Base-by-base conservation (phyloP, 805 yeast genomes). In the Saccharomycopsis sp. region DNA sequence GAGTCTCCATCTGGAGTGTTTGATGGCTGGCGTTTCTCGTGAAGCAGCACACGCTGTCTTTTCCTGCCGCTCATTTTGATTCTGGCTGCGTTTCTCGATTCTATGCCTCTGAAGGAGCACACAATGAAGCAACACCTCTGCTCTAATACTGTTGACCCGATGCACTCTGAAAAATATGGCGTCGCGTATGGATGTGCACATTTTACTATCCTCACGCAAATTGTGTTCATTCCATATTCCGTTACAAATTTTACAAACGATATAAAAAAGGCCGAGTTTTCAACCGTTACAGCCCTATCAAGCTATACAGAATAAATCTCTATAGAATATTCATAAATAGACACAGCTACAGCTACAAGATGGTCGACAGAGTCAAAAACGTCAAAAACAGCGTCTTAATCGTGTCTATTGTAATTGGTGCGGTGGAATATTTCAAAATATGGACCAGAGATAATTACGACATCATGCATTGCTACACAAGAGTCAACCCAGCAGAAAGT, bases 361-460 rank as follows among this genome's bases (percentile, higher is more conserved):
- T 61, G 63, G 59, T 58, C 25, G 54, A 61, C 44, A 55, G 63
- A 54, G 49, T 56, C 9, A 58, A 56, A 47, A 61, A 56, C 41
- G 52, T 56, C 29, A 47, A 38, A 17, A 47, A 50, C 52, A 58
- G 60, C 34, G 29, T 61, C 38, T 41, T 61, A n/a, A 12, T 57
- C 1, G 60, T 61, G 14, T 55, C 55, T 3, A 47, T 49, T 1
- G 55, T 61, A 3, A 58, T 61, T 24, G 60, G 58, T 1, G 53
- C 64, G 1, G 64, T 62, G 24, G 64, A 62, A 24, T 62, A 62
- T 22, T 62, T 62, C 58, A 62, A 62, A 29, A 47, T 54, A 3
- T 62, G 64, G 64, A 57, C 62, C 8, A 42, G 24, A 3, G 49
- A 55, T 12, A 59, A 62, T 38, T 62, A 62, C 25, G 64, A 62